Base-by-base conservation (phyloP, 306 rosid species). In the Senna siamea region DNA sequence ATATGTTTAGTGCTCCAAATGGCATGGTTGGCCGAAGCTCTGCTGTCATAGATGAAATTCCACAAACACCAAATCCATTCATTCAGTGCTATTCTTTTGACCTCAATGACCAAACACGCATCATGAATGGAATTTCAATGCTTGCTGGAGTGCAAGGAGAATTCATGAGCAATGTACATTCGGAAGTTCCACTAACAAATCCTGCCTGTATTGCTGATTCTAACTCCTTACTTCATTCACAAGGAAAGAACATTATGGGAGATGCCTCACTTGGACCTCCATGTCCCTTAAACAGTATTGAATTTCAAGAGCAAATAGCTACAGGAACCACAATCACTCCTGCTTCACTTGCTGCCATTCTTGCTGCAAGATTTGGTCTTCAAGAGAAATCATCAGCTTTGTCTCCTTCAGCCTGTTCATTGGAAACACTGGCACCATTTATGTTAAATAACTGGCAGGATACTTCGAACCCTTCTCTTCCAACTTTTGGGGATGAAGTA, bases 331-430 rank as follows among this genome's bases (percentile, higher is more conserved):
- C 87, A 5, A 41, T 66, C 19, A 47, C 76, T 74, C 78, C 86
- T 44, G 72, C 83, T 80, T 75, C 89, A 13, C 70, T 76, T 47
- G 86, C 88, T 70, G 75, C 78, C 60, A 56, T 74, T 77, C 79
- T 79, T 20, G 79, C 89, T n/a, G 69, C 85, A 22, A 84, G 84
- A 58, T 75, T 63, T 44, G 77, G 57, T 44, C 76, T 87, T 80
- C 86, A 80, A 74, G 92, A 81, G 17, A 80, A 77, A 32, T 76
- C 82, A 15, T 51, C 81, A 22, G 71, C 79, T 57, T 69, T 85
- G 30, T 72, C 75, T 18, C 78, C 85, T 67, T 79, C n/a, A n/a
- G n/a, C n/a, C n/a, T n/a, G n/a, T n/a, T n/a, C 81, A 15, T 58
- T 82, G 5, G 85, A 79, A 57, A 65, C 70, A 40, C 13, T 72